Evolutionary conservation across 1,284 basidiomycete species (phyloP).

Genomic region (Naganishia cerealis): DNA sequence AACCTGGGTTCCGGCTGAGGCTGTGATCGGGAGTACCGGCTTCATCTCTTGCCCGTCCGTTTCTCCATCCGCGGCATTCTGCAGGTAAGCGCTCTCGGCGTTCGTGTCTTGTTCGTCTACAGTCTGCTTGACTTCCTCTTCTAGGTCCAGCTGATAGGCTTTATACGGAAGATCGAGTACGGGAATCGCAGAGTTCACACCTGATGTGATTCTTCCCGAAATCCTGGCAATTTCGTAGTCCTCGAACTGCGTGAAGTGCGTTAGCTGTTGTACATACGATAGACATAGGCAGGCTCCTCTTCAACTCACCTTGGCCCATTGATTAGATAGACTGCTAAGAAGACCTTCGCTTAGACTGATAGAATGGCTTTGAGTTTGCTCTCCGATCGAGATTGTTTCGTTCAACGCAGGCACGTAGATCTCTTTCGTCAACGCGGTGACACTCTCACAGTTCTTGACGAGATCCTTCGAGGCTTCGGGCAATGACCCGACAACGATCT

Average conservation of each 20-base stretch:
- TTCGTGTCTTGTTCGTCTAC: constrained; percentile 31
- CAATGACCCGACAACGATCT: constrained; percentile 85
- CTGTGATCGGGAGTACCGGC: constrained; percentile 35
- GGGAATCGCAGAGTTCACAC: constrained; percentile 70
- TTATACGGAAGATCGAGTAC: constrained; percentile 57
- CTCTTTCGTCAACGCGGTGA: constrained; percentile 83
- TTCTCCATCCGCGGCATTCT: constrained; percentile 26
- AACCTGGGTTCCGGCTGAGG: constrained; percentile 46
- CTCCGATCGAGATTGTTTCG: constrained; percentile 82
- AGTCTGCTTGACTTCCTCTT: background rate
- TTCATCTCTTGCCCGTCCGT: constrained; percentile 19
- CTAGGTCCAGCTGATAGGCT: constrained; percentile 29
- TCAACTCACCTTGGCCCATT: constrained; percentile 75
- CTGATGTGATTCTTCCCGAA: constrained; percentile 75
- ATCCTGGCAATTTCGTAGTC: constrained; percentile 94
- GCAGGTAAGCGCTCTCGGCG: constrained; percentile 28
- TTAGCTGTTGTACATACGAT: background rate
- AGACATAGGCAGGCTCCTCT: background rate
- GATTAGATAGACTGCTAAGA: constrained; percentile 64
- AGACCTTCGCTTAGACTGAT: constrained; percentile 88
- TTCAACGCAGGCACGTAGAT: constrained; percentile 75
- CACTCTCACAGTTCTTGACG: constrained; percentile 74
- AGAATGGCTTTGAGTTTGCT: constrained; percentile 91
- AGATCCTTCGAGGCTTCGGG: constrained; percentile 67
- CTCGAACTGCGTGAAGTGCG: constrained; percentile 68